These are phyloP conservation scores for Sporothrix phasma DNA, from an alignment of 2,329 filamentous ascomycete genomes.

Conservation along the genomic window DNA sequence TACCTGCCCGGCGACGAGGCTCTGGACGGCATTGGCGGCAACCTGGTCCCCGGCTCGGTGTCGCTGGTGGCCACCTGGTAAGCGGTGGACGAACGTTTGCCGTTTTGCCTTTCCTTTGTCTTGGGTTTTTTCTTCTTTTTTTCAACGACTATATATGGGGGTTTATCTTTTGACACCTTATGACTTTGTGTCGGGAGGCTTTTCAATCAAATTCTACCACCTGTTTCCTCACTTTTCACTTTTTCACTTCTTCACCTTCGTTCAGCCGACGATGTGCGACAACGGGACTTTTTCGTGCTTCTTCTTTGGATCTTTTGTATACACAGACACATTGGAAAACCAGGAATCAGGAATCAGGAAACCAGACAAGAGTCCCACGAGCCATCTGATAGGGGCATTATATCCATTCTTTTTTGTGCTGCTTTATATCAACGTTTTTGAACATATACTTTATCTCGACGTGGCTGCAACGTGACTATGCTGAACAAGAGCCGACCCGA, in stretches of 20 bases:
- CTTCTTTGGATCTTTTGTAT: neutral
- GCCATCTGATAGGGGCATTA: conserved; percentile 16
- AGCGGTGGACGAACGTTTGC: neutral
- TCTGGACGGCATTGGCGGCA: conserved; percentile 28
- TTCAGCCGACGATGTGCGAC: conserved; percentile 10
- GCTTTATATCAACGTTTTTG: neutral
- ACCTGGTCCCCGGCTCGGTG: conserved; percentile 23
- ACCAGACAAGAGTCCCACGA: neutral
- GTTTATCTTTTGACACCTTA: neutral
- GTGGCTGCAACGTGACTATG: too few species aligned
- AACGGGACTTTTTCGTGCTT: neutral
- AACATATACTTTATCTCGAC: neutral
- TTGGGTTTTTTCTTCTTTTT: neutral
- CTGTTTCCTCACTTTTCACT: neutral
- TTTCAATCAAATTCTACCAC: neutral
- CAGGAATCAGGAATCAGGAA: neutral
- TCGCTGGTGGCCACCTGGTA: conserved; percentile 18
- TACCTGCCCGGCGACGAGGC: conserved; percentile 28
- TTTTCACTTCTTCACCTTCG: neutral
- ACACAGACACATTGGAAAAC: neutral
- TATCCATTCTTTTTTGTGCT: conserved; percentile 10
- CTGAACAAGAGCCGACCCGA: neutral
- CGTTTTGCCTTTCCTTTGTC: neutral
- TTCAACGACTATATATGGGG: conserved; percentile 3
- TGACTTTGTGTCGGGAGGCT: neutral